Evolutionary conservation across 1,284 basidiomycete genomes (phyloP).

Genomic region (Leccinum griseonigrum): DNA sequence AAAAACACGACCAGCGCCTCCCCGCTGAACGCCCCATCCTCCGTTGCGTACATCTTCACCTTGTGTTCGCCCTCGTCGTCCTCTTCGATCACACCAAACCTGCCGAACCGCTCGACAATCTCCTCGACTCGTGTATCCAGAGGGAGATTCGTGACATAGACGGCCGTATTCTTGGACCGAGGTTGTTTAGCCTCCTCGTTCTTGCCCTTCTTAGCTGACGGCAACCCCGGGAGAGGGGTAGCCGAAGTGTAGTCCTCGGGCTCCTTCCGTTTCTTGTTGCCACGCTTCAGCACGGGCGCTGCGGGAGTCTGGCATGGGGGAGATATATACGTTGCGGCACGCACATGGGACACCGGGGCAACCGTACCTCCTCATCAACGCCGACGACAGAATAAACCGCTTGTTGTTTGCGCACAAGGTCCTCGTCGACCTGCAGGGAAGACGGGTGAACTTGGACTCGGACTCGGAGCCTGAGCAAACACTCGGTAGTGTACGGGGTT

Average conservation of each 20-base stretch:
- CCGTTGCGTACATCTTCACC: constrained; percentile 91
- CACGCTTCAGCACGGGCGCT: constrained; percentile 54
- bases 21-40: constrained; percentile 89
- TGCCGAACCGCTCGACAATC: constrained; percentile 80
- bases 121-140: constrained; percentile 74
- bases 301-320: constrained; percentile 65
- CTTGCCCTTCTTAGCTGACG: constrained; percentile 67
- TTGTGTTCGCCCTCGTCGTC: constrained; percentile 86
- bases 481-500: neutral
- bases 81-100: constrained; percentile 91
- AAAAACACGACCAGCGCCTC: constrained; percentile 97
- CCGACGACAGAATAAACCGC: neutral
- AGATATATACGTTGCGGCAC: constrained; percentile 22
- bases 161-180: constrained; percentile 86
- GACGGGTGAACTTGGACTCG: constrained; percentile 2
- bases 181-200: constrained; percentile 45
- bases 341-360: constrained; percentile 7
- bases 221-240: constrained; percentile 41
- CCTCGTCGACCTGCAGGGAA: neutral
- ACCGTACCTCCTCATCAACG: neutral
- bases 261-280: constrained; percentile 22
- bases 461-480: neutral
- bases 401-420: neutral
- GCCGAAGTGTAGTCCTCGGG: constrained; percentile 45
- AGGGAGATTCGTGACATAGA: constrained; percentile 89